These are phyloP conservation scores for Colletotrichum cuscutae DNA, from an alignment of 2,329 filamentous ascomycete species.

Conservation along the genomic window DNA sequence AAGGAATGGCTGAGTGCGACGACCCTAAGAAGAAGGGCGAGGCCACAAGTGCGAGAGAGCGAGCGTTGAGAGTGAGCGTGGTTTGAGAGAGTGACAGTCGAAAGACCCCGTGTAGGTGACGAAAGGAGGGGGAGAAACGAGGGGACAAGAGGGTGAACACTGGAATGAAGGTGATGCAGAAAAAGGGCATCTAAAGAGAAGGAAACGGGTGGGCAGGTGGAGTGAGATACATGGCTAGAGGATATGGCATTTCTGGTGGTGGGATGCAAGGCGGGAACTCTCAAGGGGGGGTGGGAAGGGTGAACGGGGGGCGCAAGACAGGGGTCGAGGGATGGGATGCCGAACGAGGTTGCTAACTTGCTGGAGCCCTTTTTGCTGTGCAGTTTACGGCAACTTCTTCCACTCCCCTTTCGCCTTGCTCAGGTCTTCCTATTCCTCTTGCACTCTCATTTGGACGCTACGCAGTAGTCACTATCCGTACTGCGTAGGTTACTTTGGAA, in stretches of 20 bases:
- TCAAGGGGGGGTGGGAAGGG: constrained; percentile 6
- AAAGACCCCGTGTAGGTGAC: constrained; percentile 31
- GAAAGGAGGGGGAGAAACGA: constrained; percentile 31
- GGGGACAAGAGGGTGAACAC: constrained; percentile 23
- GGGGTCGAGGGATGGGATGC: not conserved
- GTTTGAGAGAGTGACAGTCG: constrained; percentile 26
- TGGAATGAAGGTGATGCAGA: constrained; percentile 33
- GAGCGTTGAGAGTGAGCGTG: constrained; percentile 1
- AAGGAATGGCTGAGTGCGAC: constrained; percentile 33
- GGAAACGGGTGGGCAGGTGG: constrained; percentile 18
- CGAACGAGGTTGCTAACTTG: not conserved
- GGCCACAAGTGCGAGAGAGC: constrained; percentile 11
- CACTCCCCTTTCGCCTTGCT: not conserved
- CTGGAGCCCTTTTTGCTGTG: not conserved
- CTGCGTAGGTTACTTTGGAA: not conserved
- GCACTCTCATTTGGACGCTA: not conserved
- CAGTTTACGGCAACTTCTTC: not conserved
- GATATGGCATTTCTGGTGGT: constrained; percentile 31
- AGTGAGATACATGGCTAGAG: constrained; percentile 33
- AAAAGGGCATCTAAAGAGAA: constrained; percentile 17
- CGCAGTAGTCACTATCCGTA: no score
- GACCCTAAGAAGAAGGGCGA: constrained; percentile 5
- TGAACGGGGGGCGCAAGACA: not conserved
- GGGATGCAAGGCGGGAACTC: constrained; percentile 7
- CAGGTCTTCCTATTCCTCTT: not conserved